A percentile compares a stretch with the other conserved stretches of the same genome.
Evolutionary conservation across 2,329 filamentous ascomycete genomes (phyloP).

Genomic region (Malbranchea cinnamomea): DNA sequence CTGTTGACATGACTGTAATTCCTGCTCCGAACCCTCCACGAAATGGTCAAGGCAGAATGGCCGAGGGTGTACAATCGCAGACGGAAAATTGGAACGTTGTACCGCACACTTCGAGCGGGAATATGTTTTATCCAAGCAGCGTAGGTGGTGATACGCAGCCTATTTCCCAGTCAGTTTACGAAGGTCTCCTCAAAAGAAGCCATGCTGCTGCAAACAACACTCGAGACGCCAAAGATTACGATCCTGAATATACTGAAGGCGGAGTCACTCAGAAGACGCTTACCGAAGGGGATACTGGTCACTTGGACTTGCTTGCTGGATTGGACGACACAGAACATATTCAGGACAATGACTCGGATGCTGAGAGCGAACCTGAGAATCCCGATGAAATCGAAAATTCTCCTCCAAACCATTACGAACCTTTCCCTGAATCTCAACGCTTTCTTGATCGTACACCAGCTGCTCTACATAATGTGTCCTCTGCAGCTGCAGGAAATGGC

Average conservation of each 20-base stretch:
- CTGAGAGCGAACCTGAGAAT: conserved; percentile 45
- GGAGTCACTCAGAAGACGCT: conserved; percentile 25
- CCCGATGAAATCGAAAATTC: conserved; percentile 20
- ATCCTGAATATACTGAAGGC: conserved; percentile 12
- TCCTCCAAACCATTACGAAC: conserved; percentile 23
- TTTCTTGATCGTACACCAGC: conserved; percentile 29
- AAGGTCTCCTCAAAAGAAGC: conserved; percentile 22
- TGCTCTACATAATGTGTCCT: conserved; percentile 11
- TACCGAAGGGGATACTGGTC: conserved; percentile 28
- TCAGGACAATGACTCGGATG: conserved; percentile 29
- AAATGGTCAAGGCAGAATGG: too few species aligned
- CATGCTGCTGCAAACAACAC: background rate
- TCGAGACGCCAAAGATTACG: conserved; percentile 2
- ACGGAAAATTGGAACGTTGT: conserved; percentile 11
- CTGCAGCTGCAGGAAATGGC: conserved; percentile 14
- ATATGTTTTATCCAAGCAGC: conserved; percentile 22
- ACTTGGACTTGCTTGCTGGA: conserved; percentile 28
- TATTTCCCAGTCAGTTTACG: conserved; percentile 30
- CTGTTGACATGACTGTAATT: too few species aligned
- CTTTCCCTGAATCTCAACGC: conserved; percentile 33
- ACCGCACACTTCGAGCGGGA: conserved; percentile 13
- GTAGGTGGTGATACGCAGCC: conserved; percentile 29
- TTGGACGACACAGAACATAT: conserved; percentile 15
- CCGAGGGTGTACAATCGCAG: conserved; percentile 8
- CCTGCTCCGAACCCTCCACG: conserved; percentile 3